Evolutionary conservation across 2,329 filamentous ascomycete species (phyloP).

Genomic region (Trichoderma sp.): DNA sequence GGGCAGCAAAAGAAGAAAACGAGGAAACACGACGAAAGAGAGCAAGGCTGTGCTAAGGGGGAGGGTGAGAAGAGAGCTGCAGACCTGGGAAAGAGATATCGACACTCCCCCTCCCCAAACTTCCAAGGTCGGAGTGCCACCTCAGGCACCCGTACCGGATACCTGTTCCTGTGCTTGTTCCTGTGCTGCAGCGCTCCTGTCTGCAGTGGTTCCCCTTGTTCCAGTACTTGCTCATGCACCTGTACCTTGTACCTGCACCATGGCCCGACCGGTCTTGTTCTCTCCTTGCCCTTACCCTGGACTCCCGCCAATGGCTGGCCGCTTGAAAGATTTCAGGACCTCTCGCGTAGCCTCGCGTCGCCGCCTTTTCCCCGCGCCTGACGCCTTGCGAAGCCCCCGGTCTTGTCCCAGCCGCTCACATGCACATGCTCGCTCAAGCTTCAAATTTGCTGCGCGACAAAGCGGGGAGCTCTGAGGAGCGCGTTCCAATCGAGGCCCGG

Average conservation of each 20-base stretch:
- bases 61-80: neutral
- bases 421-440: slow-evolving; percentile 6
- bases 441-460: slow-evolving; percentile 1
- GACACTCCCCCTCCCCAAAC: neutral
- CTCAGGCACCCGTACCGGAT: neutral
- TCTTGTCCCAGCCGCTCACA: slow-evolving; percentile 11
- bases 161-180: neutral
- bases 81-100: neutral
- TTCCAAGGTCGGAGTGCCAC: neutral
- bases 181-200: neutral
- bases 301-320: slow-evolving; percentile 1
- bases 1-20: neutral
- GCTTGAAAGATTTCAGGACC: slow-evolving; percentile 17
- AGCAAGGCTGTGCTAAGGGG: slow-evolving; percentile 10
- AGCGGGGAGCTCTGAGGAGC: slow-evolving; percentile 10
- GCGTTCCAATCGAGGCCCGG: slow-evolving; percentile 12
- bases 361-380: slow-evolving; percentile 18
- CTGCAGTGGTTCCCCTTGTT: neutral
- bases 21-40: slow-evolving; percentile 5
- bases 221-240: neutral
- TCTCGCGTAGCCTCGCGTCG: slow-evolving; percentile 19
- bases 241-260: neutral
- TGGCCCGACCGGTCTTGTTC: slow-evolving; percentile 7
- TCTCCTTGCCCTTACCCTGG: slow-evolving; percentile 6
- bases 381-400: slow-evolving; percentile 5